Evolutionary conservation across 2,329 filamentous ascomycete species (phyloP).

Genomic region (Balansia obtecta): DNA sequence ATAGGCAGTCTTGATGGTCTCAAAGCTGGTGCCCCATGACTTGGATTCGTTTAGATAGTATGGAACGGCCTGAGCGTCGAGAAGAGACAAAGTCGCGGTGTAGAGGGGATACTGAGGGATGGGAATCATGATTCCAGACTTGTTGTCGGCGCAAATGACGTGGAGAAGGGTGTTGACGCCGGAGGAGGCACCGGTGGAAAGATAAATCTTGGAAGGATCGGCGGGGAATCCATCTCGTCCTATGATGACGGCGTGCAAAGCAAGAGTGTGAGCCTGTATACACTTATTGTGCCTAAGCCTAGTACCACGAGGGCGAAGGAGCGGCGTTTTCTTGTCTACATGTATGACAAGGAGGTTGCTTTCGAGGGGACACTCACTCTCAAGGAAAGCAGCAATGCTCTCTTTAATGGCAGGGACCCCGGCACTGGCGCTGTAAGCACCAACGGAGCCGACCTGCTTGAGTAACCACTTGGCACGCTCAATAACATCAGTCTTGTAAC

Average conservation of each 20-base stretch:
- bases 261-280: no score
- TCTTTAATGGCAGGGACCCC: slow-evolving; percentile 78
- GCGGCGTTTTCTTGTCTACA: no score
- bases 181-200: slow-evolving; percentile 82
- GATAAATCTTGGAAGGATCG: slow-evolving; percentile 70
- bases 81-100: slow-evolving; percentile 77
- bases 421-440: slow-evolving; percentile 91
- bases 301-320: no score
- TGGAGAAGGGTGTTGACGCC: slow-evolving; percentile 90
- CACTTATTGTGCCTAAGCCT: no score
- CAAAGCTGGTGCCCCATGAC: slow-evolving; percentile 78
- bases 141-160: slow-evolving; percentile 66
- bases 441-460: slow-evolving; percentile 76
- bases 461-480: slow-evolving; percentile 72
- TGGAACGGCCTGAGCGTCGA: slow-evolving; percentile 78
- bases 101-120: slow-evolving; percentile 98
- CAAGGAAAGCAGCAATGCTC: slow-evolving; percentile 85
- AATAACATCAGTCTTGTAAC: slow-evolving; percentile 83
- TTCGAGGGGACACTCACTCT: slow-evolving; percentile 43
- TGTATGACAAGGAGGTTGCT: no score
- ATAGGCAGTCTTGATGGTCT: slow-evolving; percentile 62
- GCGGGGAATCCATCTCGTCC: slow-evolving; percentile 80
- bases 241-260: slow-evolving; percentile 19
- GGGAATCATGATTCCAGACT: slow-evolving; percentile 78
- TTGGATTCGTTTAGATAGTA: slow-evolving; percentile 85